These are phyloP conservation scores for Chlorella sorokiniana DNA, from an alignment of 139 green algal genomes.

Conservation along the genomic window DNA sequence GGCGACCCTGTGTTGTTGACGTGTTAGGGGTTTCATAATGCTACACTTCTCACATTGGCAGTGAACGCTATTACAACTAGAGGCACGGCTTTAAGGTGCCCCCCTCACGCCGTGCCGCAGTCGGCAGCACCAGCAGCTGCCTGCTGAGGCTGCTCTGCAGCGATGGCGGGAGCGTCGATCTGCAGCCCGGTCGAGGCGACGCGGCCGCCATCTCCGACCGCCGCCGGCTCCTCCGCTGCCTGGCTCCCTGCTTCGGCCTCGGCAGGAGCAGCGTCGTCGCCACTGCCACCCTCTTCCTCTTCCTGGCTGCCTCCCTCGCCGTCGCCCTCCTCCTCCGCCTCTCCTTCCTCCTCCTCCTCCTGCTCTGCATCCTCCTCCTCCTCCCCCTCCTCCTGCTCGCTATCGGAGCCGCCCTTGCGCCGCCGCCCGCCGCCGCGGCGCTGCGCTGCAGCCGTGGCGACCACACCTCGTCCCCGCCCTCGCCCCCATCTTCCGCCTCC, in stretches of 20 bases:
- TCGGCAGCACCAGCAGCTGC: neutral
- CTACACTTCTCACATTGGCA: too few species aligned
- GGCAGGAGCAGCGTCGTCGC: neutral
- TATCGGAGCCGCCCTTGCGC: constrained; percentile 8
- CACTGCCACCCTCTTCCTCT: neutral
- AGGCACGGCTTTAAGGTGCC: too few species aligned
- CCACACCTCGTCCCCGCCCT: constrained; percentile 50
- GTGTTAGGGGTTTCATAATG: too few species aligned
- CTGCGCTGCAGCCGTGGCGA: constrained; percentile 22
- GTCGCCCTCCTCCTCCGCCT: neutral
- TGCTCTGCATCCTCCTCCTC: neutral
- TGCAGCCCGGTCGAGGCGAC: neutral
- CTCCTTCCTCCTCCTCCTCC: neutral
- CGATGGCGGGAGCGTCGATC: neutral
- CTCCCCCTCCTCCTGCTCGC: neutral
- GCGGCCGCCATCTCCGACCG: neutral
- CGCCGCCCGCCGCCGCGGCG: neutral
- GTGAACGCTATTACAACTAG: too few species aligned
- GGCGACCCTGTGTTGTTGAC: too few species aligned
- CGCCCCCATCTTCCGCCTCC: constrained; percentile 38
- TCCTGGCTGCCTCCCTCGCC: neutral
- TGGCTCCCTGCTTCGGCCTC: neutral
- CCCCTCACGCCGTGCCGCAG: neutral
- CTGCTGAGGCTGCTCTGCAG: neutral
- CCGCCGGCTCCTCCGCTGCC: neutral